These are phyloP conservation scores for Yarrowia deformans DNA, from an alignment of 805 yeast species.

Conservation along the genomic window DNA sequence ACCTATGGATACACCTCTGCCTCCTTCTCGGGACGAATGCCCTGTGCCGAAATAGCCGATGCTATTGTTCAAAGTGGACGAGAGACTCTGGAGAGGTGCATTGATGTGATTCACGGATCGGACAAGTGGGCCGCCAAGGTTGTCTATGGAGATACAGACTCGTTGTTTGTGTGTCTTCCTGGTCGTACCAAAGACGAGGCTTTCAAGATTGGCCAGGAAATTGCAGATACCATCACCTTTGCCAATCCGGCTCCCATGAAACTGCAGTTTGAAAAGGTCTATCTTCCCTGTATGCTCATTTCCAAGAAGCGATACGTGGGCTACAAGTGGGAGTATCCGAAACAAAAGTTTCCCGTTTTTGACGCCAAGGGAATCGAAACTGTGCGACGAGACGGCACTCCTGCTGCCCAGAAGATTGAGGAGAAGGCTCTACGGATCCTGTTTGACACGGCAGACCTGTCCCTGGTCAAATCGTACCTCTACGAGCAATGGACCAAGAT, in stretches of 20 bases:
- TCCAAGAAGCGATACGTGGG: constrained; percentile 95
- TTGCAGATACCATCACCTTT: constrained; percentile 69
- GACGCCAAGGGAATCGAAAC: constrained; percentile 99
- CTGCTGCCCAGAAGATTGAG: constrained; percentile 85
- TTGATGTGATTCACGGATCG: constrained; percentile 67
- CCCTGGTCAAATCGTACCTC: constrained; percentile 71
- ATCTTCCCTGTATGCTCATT: constrained; percentile 80
- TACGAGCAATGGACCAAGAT: constrained; percentile 72
- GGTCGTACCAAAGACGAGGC: constrained; percentile 82
- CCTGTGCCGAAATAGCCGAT: constrained; percentile 93
- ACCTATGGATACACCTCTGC: constrained; percentile 97
- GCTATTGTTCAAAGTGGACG: constrained; percentile 91
- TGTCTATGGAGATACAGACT: constrained; percentile 97
- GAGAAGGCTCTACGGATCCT: constrained; percentile 71
- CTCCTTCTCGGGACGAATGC: constrained; percentile 95
- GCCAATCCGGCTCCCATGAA: constrained; percentile 80
- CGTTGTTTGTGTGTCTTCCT: constrained; percentile 87
- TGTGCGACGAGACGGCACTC: constrained; percentile 91
- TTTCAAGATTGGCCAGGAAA: constrained; percentile 71
- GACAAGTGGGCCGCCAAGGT: constrained; percentile 84
- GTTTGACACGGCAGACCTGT: constrained; percentile 75
- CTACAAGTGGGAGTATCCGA: constrained; percentile 67
- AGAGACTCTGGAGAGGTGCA: constrained; percentile 77
- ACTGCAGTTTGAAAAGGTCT: constrained; percentile 90
- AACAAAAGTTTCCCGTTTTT: constrained; percentile 67